phyloP scores from a whole-genome alignment of 1,284 basidiomycete species.

The Pholiota adiposa region DNA sequence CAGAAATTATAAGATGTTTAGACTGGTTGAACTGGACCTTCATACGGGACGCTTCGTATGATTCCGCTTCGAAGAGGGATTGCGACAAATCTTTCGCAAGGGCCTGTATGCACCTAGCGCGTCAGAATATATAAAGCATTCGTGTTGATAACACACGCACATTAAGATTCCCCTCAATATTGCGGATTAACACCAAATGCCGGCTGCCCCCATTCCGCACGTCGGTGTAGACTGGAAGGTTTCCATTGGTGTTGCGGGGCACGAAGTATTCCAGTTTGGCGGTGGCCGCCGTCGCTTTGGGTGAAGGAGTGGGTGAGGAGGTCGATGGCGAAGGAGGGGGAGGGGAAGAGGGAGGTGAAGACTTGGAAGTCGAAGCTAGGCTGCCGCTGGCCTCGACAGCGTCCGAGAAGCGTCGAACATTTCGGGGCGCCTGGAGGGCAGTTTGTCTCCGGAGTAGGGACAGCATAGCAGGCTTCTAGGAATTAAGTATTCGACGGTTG shows the following conservation, averaged over 20 bases:
- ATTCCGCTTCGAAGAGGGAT: constrained; percentile 48
- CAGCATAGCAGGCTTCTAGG: constrained; percentile 8
- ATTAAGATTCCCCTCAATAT: constrained; percentile 44
- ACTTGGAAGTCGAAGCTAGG: constrained; percentile 3
- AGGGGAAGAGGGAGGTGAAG: background rate
- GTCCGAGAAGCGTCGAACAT: constrained; percentile 16
- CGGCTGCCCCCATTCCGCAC: constrained; percentile 65
- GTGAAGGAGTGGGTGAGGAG: constrained; percentile 13
- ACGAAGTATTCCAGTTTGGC: constrained; percentile 56
- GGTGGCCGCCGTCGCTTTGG: constrained; percentile 1
- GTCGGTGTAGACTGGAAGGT: constrained; percentile 75
- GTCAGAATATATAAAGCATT: background rate
- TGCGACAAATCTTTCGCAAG: constrained; percentile 54
- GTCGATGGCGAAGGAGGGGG: constrained; percentile 7
- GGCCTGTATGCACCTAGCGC: constrained; percentile 37
- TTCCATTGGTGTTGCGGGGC: constrained; percentile 63
- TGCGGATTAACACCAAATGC: constrained; percentile 47
- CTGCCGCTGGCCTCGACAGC: constrained; percentile 5
- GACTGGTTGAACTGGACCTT: constrained; percentile 48
- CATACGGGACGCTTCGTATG: constrained; percentile 51
- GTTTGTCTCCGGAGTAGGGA: constrained; percentile 13
- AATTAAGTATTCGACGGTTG: background rate
- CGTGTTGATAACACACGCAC: constrained; percentile 30
- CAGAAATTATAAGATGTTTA: constrained; percentile 58
- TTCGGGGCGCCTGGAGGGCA: constrained; percentile 13